Base-by-base conservation (phyloP, 2,329 filamentous ascomycete species). In the Mollisiaceae sp. region DNA sequence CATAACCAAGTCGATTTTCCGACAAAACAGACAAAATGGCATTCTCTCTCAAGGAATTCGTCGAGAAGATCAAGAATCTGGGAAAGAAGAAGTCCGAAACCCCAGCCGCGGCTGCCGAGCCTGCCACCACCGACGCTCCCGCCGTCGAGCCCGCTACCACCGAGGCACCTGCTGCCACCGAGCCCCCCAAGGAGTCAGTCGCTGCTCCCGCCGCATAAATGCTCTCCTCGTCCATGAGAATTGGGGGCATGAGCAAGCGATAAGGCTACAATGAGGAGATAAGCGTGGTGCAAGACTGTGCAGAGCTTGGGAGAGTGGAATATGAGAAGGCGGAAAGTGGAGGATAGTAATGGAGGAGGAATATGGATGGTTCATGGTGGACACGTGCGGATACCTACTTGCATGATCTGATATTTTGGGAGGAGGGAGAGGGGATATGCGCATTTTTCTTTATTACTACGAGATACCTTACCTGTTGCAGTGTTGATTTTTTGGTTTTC, bases 61-160 rank as follows among this genome's bases (percentile, higher is more conserved):
- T 54, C 50, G 50, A 54, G 50, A 54, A 54, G 50, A 18, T 54
- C 50, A 54, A 54, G 50, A 35, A 24, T 18, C 32, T 54, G 22
- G 50, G 50, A 27, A 54, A 54, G 50, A 54, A 54, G 50, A 54
- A 54, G 50, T 32, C 27, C 27, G 27, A 32, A 6, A 32, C 27
- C 27, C 38, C 38, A 41, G 22, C 50, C 24, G 24, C 50, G 15
- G 4, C 50, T 35, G 11, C 45, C n/a, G 45, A 50, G 3, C n/a
- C 45, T 24, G 20, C 45, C 8, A 5, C 50, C 50, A 11, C 2
- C 5, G 2, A 20, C 14, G 22, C 47, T 20, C 24, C 47, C 22
- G 22, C 11, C 24, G 22, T 24, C 11, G 50, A 14, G 14, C 15
- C 50, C 12, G 9, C 50, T 35, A 24, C 24, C 43, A 22, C 15